Percentiles rank a stretch among this genome's conserved stretches.
Evolutionary conservation across 2,329 filamentous ascomycete species (phyloP).

Genomic region (Fusarium fracticaudum): DNA sequence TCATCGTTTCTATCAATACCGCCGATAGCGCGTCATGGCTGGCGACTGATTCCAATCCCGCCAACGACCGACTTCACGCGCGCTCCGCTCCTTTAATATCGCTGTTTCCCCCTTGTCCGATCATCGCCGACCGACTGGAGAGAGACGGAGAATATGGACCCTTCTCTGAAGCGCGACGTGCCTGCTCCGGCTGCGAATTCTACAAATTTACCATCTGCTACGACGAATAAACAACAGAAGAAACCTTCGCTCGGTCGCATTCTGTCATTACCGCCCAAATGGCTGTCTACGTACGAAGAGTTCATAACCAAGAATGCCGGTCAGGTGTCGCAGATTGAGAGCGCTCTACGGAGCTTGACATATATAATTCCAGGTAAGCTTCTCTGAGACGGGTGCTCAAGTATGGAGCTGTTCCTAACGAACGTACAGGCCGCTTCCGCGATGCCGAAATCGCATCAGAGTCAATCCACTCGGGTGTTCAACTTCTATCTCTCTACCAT

Average conservation of each 20-base stretch:
- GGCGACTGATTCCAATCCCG: constrained; percentile 15
- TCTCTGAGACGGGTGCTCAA: background rate
- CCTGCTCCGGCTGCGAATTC: constrained; percentile 34
- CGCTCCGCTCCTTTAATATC: constrained; percentile 21
- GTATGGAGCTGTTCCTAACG: constrained; percentile 5
- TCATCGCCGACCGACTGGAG: background rate
- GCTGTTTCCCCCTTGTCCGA: background rate
- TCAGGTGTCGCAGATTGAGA: constrained; percentile 95
- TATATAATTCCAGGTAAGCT: constrained; percentile 88
- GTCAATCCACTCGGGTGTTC: constrained; percentile 86
- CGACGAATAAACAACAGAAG: constrained; percentile 19
- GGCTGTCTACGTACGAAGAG: constrained; percentile 79
- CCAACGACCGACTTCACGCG: constrained; percentile 19
- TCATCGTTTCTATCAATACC: constrained; percentile 7
- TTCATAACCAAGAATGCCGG: constrained; percentile 96
- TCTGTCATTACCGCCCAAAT: constrained; percentile 69
- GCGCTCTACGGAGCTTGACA: constrained; percentile 87
- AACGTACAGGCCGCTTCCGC: constrained; percentile 74
- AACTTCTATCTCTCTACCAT: constrained; percentile 92
- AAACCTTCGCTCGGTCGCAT: constrained; percentile 47
- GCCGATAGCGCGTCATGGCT: constrained; percentile 32
- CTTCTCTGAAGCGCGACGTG: constrained; percentile 33
- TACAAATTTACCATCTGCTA: constrained; percentile 13
- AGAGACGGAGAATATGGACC: constrained; percentile 24
- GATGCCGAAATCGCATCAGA: constrained; percentile 97